phyloP scores from a whole-genome alignment of 345 rosid genomes.

The Melaleuca quinquenervia region DNA sequence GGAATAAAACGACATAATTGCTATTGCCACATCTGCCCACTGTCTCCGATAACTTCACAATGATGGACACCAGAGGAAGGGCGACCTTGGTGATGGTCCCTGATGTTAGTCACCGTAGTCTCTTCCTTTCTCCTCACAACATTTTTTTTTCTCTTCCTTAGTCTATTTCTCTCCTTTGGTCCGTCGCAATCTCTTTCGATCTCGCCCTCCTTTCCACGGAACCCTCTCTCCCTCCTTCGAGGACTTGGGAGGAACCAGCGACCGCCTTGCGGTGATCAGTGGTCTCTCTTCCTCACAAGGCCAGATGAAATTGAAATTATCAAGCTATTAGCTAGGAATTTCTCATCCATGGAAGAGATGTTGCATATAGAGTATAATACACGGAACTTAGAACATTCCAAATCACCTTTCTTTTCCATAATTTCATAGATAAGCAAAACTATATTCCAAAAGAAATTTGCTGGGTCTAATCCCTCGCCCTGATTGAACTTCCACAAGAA shows the following conservation, averaged over 20 bases:
- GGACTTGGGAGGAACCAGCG: background rate
- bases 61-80: background rate
- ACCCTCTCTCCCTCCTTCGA: background rate
- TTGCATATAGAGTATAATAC: background rate
- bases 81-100: background rate
- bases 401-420: background rate
- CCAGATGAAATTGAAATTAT: background rate
- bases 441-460: background rate
- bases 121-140: background rate
- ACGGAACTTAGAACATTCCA: background rate
- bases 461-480: background rate
- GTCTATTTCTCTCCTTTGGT: background rate
- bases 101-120: background rate
- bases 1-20: no score
- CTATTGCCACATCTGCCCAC: background rate
- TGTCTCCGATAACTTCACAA: background rate
- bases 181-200: background rate
- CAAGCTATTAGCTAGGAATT: background rate
- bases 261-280: background rate
- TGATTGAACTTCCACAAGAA: background rate
- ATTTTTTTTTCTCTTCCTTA: background rate
- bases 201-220: background rate
- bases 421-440: background rate
- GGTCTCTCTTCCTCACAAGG: background rate
- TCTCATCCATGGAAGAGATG: background rate